Percentiles rank a stretch among this genome's conserved stretches.
Conservation (phyloP, 1,139 yeast genomes). For the Debaryomycetaceae sp. region DNA sequence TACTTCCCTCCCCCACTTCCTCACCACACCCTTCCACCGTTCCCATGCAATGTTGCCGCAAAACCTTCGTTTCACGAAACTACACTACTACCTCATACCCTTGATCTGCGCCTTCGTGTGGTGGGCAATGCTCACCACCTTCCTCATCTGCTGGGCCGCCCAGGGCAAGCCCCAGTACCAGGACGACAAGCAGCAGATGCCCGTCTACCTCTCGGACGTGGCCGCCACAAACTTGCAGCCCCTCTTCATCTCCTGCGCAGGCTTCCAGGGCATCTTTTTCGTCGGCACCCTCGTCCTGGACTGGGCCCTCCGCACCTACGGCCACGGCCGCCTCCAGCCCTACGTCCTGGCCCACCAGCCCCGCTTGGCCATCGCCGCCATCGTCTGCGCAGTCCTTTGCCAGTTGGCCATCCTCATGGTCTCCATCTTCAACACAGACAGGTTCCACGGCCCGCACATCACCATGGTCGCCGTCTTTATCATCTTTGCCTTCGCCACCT, state of each 20-base stretch:
- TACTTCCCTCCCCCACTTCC: background rate
- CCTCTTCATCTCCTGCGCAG: slow-evolving; percentile 15
- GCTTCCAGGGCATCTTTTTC: slow-evolving; percentile 61
- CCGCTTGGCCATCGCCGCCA: slow-evolving; percentile 38
- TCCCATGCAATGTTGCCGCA: background rate
- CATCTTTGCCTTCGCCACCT: slow-evolving; percentile 55
- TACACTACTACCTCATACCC: slow-evolving; percentile 35
- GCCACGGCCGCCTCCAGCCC: slow-evolving; percentile 43
- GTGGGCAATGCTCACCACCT: slow-evolving; percentile 73
- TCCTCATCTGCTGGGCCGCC: slow-evolving; percentile 57
- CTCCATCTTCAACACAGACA: slow-evolving; percentile 59
- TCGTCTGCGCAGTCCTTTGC: slow-evolving; percentile 50
- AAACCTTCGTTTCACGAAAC: slow-evolving; percentile 7
- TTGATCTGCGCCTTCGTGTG: slow-evolving; percentile 45
- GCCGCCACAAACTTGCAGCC: slow-evolving; percentile 19
- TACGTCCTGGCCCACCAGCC: slow-evolving; percentile 38
- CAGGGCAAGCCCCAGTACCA: slow-evolving; percentile 68
- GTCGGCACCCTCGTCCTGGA: slow-evolving; percentile 58
- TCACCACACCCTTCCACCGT: background rate
- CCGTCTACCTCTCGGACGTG: slow-evolving; percentile 59
- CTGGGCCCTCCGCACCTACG: slow-evolving; percentile 38
- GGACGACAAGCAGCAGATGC: slow-evolving; percentile 23
- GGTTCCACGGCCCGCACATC: slow-evolving; percentile 50
- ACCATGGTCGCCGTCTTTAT: slow-evolving; percentile 68
- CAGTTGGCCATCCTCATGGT: slow-evolving; percentile 69